Evolutionary conservation across 257 asterid genomes (phyloP).

Genomic region (Solanum neorickii): DNA sequence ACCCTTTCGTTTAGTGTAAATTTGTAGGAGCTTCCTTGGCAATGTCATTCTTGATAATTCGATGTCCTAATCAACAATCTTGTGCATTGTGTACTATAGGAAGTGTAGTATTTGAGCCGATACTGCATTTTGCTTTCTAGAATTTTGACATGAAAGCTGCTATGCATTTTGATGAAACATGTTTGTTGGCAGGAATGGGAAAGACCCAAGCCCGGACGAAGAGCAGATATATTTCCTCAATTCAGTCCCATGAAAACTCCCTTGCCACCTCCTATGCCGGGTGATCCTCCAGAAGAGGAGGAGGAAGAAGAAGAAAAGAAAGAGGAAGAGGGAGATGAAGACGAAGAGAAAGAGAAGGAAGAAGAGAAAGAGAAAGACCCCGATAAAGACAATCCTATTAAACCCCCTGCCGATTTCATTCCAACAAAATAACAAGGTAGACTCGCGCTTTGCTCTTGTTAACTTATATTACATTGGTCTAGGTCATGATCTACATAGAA

Average conservation of each 20-base stretch:
- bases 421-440: neutral
- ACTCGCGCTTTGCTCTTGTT: neutral
- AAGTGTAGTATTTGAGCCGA: neutral
- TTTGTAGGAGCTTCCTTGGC: neutral
- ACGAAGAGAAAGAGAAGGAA: conserved; percentile 36
- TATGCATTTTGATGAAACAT: neutral
- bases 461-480: neutral
- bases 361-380: conserved; percentile 19
- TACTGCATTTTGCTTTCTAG: neutral
- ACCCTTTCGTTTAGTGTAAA: neutral
- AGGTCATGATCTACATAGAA: neutral
- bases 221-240: conserved; percentile 61
- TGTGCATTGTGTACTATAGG: neutral
- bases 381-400: conserved; percentile 26
- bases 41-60: neutral
- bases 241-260: conserved; percentile 96
- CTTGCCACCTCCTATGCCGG: conserved; percentile 7
- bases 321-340: conserved; percentile 38
- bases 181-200: conserved; percentile 6
- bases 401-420: conserved; percentile 5
- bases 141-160: neutral
- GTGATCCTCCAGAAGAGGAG: conserved; percentile 47
- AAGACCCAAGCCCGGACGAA: conserved; percentile 4
- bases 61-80: neutral
- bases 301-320: conserved; percentile 69